Percentiles rank a stretch among this genome's conserved stretches.
These are phyloP conservation scores for Phialophora expanda DNA, from an alignment of 2,329 filamentous ascomycete genomes.

Conservation along the genomic window DNA sequence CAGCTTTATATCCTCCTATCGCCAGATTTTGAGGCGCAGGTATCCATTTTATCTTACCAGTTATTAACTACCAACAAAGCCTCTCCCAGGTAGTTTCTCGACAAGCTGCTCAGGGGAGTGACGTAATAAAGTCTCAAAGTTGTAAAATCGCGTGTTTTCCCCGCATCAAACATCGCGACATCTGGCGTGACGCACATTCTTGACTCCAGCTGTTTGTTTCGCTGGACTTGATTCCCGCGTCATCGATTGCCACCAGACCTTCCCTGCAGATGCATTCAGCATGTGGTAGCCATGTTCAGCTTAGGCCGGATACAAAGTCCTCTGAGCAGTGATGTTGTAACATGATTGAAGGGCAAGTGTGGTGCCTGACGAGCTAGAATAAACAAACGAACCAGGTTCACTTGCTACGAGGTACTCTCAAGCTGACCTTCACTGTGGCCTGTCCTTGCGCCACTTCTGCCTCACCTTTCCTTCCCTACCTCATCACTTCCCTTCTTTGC, in stretches of 20 bases:
- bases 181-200: slow-evolving; percentile 15
- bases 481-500: slow-evolving; percentile 1
- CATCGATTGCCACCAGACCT: slow-evolving; percentile 1
- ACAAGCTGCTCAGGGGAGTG: neutral
- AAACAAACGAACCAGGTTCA: neutral
- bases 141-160: slow-evolving; percentile 22
- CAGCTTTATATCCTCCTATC: neutral
- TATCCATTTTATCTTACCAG: neutral
- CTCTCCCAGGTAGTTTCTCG: neutral
- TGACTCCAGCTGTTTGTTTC: slow-evolving; percentile 15
- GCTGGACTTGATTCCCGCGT: slow-evolving; percentile 21
- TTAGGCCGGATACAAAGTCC: neutral
- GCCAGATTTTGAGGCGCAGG: neutral
- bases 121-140: slow-evolving; percentile 14
- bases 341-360: neutral
- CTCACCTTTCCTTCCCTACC: slow-evolving; percentile 5
- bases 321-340: neutral
- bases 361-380: neutral
- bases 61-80: neutral
- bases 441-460: slow-evolving; percentile 15
- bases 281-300: neutral
- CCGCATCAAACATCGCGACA: slow-evolving; percentile 31
- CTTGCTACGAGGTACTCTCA: neutral
- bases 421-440: slow-evolving; percentile 1
- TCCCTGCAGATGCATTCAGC: neutral